Conservation (phyloP, 2,329 filamentous ascomycete species). For the Claviceps sp. region DNA sequence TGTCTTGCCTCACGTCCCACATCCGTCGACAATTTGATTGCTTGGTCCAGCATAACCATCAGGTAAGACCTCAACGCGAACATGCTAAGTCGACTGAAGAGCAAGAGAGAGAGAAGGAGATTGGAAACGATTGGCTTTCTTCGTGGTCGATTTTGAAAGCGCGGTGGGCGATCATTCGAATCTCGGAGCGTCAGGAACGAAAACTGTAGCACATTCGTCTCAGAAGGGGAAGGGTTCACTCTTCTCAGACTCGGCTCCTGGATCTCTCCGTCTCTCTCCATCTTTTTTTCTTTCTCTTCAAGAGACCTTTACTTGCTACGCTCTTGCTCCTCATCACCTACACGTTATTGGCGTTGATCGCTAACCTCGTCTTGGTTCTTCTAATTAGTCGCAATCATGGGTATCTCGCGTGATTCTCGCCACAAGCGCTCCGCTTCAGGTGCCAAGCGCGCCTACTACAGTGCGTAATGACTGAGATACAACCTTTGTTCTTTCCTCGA, state of each 20-base stretch:
- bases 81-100: neutral
- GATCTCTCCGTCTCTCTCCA: too few species aligned
- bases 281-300: neutral
- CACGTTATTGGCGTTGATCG: neutral
- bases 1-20: slow-evolving; percentile 19
- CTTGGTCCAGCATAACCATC: slow-evolving; percentile 34
- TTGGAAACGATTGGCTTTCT: neutral
- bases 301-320: neutral
- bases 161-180: neutral
- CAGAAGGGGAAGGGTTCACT: neutral
- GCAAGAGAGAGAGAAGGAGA: neutral
- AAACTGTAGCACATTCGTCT: neutral
- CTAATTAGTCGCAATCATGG: slow-evolving; percentile 65
- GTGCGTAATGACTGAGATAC: slow-evolving; percentile 37
- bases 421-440: slow-evolving; percentile 99
- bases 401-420: slow-evolving; percentile 99
- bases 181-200: neutral
- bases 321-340: neutral
- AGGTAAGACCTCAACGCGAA: slow-evolving; percentile 25
- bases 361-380: slow-evolving; percentile 11
- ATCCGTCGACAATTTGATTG: slow-evolving; percentile 30
- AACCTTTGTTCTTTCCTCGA: slow-evolving; percentile 7
- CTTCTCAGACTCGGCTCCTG: neutral
- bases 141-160: neutral
- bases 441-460: slow-evolving; percentile 92